These are phyloP conservation scores for Parasitella parasitica DNA, from an alignment of 371 early-diverging fungal species.

Conservation along the genomic window DNA sequence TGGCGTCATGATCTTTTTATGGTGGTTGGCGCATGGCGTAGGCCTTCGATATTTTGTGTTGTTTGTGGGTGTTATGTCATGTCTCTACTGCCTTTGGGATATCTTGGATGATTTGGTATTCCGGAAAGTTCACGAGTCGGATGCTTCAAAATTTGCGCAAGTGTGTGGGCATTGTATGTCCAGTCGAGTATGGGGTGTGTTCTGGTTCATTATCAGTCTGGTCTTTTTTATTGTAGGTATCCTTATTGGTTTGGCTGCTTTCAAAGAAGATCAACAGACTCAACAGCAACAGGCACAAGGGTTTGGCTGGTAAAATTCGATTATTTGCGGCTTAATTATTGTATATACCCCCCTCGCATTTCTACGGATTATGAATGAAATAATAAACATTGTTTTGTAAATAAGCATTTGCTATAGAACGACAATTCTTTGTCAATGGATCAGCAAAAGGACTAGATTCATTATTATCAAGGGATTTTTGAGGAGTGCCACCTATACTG, in stretches of 20 bases:
- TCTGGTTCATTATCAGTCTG: slow-evolving; percentile 88
- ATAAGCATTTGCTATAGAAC: not conserved
- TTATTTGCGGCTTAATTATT: not conserved
- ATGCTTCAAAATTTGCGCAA: slow-evolving; percentile 87
- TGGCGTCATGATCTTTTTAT: slow-evolving; percentile 78
- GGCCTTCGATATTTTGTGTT: slow-evolving; percentile 86
- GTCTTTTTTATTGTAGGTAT: slow-evolving; percentile 78
- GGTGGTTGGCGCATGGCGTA: slow-evolving; percentile 75
- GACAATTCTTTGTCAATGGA: no score
- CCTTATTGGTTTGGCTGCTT: slow-evolving; percentile 75
- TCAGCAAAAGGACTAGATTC: no score
- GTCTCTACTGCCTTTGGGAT: slow-evolving; percentile 91
- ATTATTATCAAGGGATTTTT: no score
- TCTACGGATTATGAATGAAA: not conserved
- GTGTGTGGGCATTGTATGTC: slow-evolving; percentile 77
- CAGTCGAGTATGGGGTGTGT: slow-evolving; percentile 82
- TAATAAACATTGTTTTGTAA: not conserved
- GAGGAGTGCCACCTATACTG: no score
- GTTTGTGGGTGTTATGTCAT: slow-evolving; percentile 92
- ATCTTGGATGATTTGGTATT: slow-evolving; percentile 91
- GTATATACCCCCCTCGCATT: not conserved
- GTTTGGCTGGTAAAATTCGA: slow-evolving; percentile 23
- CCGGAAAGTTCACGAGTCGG: slow-evolving; percentile 89
- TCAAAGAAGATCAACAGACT: slow-evolving; percentile 58
- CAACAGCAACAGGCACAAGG: slow-evolving; percentile 35